These are phyloP conservation scores for Beauveria medogensis DNA, from an alignment of 2,329 filamentous ascomycete species.

Conservation along the genomic window DNA sequence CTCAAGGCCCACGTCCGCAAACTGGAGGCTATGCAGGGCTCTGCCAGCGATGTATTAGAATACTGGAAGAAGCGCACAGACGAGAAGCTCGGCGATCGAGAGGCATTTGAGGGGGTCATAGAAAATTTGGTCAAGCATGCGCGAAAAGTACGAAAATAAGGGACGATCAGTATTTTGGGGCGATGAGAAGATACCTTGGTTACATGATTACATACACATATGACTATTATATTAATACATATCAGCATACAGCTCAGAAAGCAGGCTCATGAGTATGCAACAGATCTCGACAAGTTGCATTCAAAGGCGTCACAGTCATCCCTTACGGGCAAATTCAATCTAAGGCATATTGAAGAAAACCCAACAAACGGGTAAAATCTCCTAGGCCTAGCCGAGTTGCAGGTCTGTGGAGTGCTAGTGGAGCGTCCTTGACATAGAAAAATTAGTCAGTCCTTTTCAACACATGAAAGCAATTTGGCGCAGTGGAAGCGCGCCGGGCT, in stretches of 20 bases:
- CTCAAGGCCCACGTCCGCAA: slow-evolving; percentile 62
- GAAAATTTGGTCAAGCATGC: slow-evolving; percentile 93
- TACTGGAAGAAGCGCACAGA: slow-evolving; percentile 85
- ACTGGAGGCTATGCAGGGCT: slow-evolving; percentile 60
- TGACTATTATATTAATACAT: slow-evolving; percentile 1
- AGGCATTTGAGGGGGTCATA: slow-evolving; percentile 93
- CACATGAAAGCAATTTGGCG: slow-evolving; percentile 15
- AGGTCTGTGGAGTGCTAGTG: too few relatives aligned
- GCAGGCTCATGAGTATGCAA: too few relatives aligned
- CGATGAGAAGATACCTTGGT: neutral
- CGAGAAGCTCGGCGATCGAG: slow-evolving; percentile 80
- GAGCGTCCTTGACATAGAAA: neutral
- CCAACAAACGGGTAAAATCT: too few relatives aligned
- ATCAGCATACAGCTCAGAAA: neutral
- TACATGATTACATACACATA: slow-evolving; percentile 4
- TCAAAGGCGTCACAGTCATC: too few relatives aligned
- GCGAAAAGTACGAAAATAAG: slow-evolving; percentile 69
- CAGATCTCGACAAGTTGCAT: too few relatives aligned
- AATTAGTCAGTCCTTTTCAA: neutral
- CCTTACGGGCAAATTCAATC: too few relatives aligned
- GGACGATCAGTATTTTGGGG: slow-evolving; percentile 13
- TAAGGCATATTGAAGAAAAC: too few relatives aligned
- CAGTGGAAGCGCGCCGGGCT: slow-evolving; percentile 20
- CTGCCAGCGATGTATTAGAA: slow-evolving; percentile 68
- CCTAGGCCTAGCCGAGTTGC: too few relatives aligned